phyloP scores from a whole-genome alignment of 495 filamentous ascomycete genomes.

The Aspergillus bertholletiae region DNA sequence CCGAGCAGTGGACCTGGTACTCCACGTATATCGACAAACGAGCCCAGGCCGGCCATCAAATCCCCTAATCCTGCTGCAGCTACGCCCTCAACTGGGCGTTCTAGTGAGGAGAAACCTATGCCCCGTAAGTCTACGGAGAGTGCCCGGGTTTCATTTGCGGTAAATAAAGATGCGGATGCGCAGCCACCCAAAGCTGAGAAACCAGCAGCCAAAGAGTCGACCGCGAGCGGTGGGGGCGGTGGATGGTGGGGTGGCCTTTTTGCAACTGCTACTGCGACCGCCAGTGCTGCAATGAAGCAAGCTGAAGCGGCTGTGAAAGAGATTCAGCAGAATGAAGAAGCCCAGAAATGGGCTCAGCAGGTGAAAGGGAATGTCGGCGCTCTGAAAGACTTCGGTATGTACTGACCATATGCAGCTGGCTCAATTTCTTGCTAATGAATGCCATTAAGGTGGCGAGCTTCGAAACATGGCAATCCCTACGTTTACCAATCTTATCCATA shows the following conservation, averaged over 20 bases:
- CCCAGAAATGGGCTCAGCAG: conserved; percentile 92
- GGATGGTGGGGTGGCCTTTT: conserved; percentile 93
- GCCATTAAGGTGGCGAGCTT: conserved; percentile 74
- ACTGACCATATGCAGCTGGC: neutral
- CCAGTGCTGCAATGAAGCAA: conserved; percentile 82
- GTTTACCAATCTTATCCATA: conserved; percentile 90
- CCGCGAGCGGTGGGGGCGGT: conserved; percentile 37
- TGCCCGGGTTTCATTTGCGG: conserved; percentile 60
- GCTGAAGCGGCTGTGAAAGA: conserved; percentile 92
- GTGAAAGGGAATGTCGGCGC: conserved; percentile 88
- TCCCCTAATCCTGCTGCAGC: conserved; percentile 58
- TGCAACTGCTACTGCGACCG: conserved; percentile 57
- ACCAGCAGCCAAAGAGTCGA: conserved; percentile 22
- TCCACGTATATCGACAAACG: conserved; percentile 64
- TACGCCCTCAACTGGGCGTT: conserved; percentile 51
- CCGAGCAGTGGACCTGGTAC: conserved; percentile 74
- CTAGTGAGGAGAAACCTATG: conserved; percentile 58
- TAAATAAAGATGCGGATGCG: conserved; percentile 45
- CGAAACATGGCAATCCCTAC: conserved; percentile 86
- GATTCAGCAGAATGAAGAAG: conserved; percentile 94
- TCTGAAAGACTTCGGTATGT: conserved; percentile 73
- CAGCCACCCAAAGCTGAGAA: conserved; percentile 30
- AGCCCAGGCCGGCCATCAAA: conserved; percentile 43
- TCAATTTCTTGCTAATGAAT: conserved; percentile 10
- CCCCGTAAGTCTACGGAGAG: conserved; percentile 74